Conservation (phyloP, 2,329 filamentous ascomycete species). For the Neofusicoccum parvum region DNA sequence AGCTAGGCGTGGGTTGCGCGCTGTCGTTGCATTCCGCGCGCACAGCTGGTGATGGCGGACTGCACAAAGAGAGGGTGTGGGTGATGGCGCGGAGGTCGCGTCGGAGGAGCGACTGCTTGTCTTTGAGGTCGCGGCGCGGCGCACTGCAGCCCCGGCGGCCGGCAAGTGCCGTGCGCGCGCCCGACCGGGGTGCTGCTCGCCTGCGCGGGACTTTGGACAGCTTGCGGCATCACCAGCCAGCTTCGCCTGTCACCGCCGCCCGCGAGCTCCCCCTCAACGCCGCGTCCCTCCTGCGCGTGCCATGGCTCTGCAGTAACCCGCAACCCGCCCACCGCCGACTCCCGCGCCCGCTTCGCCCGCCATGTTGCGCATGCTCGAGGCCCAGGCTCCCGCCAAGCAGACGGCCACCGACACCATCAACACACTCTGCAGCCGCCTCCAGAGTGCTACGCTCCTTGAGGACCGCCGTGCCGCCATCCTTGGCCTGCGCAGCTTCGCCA, state of each 20-base stretch:
- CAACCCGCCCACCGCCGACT: neutral
- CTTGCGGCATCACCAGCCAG: slow-evolving; percentile 16
- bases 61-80: slow-evolving; percentile 3
- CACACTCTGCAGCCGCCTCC: slow-evolving; percentile 81
- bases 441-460: slow-evolving; percentile 88
- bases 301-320: slow-evolving; percentile 7
- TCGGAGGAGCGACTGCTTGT: slow-evolving; percentile 3
- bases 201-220: slow-evolving; percentile 10
- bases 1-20: neutral
- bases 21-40: slow-evolving; percentile 15
- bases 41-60: neutral
- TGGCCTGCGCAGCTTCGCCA: slow-evolving; percentile 91
- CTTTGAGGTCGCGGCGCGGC: slow-evolving; percentile 1
- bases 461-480: slow-evolving; percentile 92
- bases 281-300: neutral
- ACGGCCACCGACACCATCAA: slow-evolving; percentile 93
- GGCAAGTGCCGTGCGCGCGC: neutral
- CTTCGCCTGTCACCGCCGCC: slow-evolving; percentile 2
- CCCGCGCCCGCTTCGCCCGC: neutral
- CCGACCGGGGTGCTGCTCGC: neutral
- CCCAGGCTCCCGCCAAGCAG: slow-evolving; percentile 87
- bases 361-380: slow-evolving; percentile 57
- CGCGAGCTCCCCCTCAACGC: neutral
- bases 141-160: neutral
- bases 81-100: slow-evolving; percentile 7